Evolutionary conservation across 2,329 filamentous ascomycete species (phyloP).

Genomic region (Ophiosphaerella narmari): DNA sequence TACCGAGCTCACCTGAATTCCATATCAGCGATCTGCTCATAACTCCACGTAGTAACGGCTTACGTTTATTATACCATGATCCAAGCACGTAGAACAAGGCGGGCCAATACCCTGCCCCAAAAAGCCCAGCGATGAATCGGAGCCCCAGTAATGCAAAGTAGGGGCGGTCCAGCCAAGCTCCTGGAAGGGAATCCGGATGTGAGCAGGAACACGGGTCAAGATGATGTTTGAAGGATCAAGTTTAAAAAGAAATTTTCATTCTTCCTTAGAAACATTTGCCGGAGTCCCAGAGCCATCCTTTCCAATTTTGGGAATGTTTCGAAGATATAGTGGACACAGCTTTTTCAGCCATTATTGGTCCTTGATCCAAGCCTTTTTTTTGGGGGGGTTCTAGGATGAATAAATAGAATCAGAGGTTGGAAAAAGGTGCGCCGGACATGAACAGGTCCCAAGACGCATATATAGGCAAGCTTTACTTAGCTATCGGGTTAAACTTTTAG

Average conservation of each 20-base stretch:
- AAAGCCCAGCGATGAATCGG: conserved; percentile 14
- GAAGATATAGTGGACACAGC: too few species aligned
- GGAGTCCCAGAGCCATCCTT: conserved; percentile 30
- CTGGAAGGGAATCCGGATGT: conserved; percentile 12
- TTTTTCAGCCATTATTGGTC: too few species aligned
- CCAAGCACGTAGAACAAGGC: conserved; percentile 30
- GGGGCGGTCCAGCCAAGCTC: conserved; percentile 8
- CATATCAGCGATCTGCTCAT: too few species aligned
- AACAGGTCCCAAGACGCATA: too few species aligned
- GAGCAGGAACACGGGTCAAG: conserved; percentile 21
- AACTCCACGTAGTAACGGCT: neutral
- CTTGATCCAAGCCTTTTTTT: too few species aligned
- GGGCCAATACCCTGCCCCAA: conserved; percentile 18
- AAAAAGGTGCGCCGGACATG: too few species aligned
- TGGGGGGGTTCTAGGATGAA: too few species aligned
- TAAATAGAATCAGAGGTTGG: too few species aligned
- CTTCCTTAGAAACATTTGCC: conserved; percentile 21
- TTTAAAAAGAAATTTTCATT: conserved; percentile 31
- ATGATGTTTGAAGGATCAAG: conserved; percentile 33
- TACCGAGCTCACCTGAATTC: conserved; percentile 14
- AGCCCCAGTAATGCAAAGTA: conserved; percentile 13
- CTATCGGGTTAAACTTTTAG: too few species aligned
- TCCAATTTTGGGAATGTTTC: conserved; percentile 4
- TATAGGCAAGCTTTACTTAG: too few species aligned
- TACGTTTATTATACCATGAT: conserved; percentile 43